Percentiles rank a stretch among this genome's conserved stretches.
Evolutionary conservation across 306 rosid genomes (phyloP).

Genomic region (Medicago arabica): DNA sequence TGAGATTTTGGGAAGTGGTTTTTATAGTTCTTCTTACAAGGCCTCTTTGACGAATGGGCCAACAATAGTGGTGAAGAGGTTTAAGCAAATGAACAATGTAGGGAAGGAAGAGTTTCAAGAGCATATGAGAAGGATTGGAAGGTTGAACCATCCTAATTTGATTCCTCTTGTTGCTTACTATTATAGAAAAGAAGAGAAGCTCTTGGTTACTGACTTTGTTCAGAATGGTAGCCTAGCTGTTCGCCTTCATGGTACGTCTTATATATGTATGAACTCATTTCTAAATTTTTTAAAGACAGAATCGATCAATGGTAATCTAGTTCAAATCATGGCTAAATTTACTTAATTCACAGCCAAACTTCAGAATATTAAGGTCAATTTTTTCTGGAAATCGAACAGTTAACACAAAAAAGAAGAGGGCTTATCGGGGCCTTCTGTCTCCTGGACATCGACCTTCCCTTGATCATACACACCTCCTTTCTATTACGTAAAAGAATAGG

Average conservation of each 20-base stretch:
- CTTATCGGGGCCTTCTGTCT: no score
- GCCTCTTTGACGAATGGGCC: slow-evolving; percentile 67
- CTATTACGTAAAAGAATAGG: no score
- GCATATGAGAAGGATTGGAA: slow-evolving; percentile 87
- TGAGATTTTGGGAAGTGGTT: slow-evolving; percentile 87
- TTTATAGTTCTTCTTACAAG: slow-evolving; percentile 87
- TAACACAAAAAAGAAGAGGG: no score
- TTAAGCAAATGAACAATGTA: slow-evolving; percentile 89
- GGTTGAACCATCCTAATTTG: slow-evolving; percentile 65
- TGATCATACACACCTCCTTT: no score
- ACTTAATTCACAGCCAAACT: not conserved
- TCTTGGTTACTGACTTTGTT: slow-evolving; percentile 65
- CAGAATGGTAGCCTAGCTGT: slow-evolving; percentile 70
- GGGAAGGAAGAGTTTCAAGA: slow-evolving; percentile 81
- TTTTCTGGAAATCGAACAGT: no score
- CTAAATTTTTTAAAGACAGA: not conserved
- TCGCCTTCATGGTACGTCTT: slow-evolving; percentile 74
- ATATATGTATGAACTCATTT: not conserved
- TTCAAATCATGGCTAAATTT: not conserved
- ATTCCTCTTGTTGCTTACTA: slow-evolving; percentile 93
- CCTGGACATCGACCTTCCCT: no score
- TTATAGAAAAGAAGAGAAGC: slow-evolving; percentile 90
- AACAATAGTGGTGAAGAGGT: slow-evolving; percentile 84
- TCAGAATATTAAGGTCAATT: no score
- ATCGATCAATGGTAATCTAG: not conserved